Evolutionary conservation across 768 basidiomycete genomes (phyloP), one percentile per base, ranked within the genome.

Genomic region (Boletus eberwhitei): DNA sequence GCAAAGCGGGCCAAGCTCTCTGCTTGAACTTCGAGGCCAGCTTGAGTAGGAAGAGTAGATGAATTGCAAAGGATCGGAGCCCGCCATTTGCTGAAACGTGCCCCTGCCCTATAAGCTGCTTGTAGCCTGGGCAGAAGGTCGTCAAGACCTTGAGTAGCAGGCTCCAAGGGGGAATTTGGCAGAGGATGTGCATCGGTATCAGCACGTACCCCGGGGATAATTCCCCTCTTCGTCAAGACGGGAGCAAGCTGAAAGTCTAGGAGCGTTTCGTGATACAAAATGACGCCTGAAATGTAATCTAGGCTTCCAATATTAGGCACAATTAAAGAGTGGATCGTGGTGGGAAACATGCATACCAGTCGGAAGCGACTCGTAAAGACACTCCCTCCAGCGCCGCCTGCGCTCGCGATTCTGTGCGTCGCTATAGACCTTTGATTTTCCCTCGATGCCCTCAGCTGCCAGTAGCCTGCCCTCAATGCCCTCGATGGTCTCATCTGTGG

Each of bases 261-360:
- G 52, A 81, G 74, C 5, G 79, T 75, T 60, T 80, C 78, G 4
- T 72, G 59, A 61, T 77, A 77, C n/a, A 82, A 61, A 54, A 81
- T 81, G 26, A 81, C 77, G 11, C 80, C 80, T 9, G 78, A 79
- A 24, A 83, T 76, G 58, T 76, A 73, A 41, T 81, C 77, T 77
- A 53, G 37, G 49, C 37, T 37, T 47, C n/a, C 12, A 31, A 48
- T 16, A 44, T 39, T 34, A 54, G 26, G 48, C n/a, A 29, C 8
- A 29, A 31, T 37, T 48, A 26, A 50, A 49, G 35, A 48, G 5
- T 16, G 17, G 29, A 43, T 32, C 13, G 38, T 34, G 37, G 16
- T 17, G 32, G 9, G 24, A 50, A 6, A 12, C 14, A 34, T 31
- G 59, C 68, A 57, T 41, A 77, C 79, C 74, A 46, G 67, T 73